Percentiles rank a stretch among this genome's conserved stretches.
These are phyloP conservation scores for Tilletia walkeri DNA, from an alignment of 1,284 basidiomycete genomes.

Conservation along the genomic window DNA sequence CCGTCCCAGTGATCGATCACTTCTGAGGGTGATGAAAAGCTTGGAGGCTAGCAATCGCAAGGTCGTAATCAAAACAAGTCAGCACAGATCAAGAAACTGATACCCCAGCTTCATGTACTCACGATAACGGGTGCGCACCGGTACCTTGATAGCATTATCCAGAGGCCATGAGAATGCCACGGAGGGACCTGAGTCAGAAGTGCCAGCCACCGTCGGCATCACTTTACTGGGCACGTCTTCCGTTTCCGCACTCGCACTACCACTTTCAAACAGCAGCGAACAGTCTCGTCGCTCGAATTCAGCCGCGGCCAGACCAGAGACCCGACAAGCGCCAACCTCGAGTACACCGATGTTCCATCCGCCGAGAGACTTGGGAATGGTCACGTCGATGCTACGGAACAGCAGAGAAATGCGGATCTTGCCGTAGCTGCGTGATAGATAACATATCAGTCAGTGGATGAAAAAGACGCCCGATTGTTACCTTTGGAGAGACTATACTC, in stretches of 20 bases:
- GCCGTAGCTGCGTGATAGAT: conserved; percentile 30
- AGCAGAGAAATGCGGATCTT: conserved; percentile 44
- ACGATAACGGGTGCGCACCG: conserved; percentile 36
- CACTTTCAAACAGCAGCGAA: not conserved
- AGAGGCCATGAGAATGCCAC: conserved; percentile 35
- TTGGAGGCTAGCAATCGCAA: not conserved
- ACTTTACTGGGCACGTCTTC: conserved; percentile 26
- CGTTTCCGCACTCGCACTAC: conserved; percentile 25
- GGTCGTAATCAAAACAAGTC: not conserved
- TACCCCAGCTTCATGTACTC: not conserved
- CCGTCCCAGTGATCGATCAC: conserved; percentile 40
- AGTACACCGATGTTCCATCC: conserved; percentile 50
- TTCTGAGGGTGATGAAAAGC: conserved; percentile 37
- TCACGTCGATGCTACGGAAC: conserved; percentile 43
- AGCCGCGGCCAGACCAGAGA: conserved; percentile 27
- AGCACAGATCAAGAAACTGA: too few species aligned
- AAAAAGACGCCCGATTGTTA: not conserved
- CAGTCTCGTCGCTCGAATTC: conserved; percentile 37
- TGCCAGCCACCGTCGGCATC: conserved; percentile 24
- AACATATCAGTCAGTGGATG: conserved; percentile 7
- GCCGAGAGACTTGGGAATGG: conserved; percentile 38
- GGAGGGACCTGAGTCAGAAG: conserved; percentile 20
- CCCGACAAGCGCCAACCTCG: conserved; percentile 34
- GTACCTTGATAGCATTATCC: conserved; percentile 29
- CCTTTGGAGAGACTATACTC: not conserved